Evolutionary conservation across 140 eudicot genomes (phyloP), one percentile per base, ranked within the genome.

Genomic region (Ambrosia hybrid): DNA sequence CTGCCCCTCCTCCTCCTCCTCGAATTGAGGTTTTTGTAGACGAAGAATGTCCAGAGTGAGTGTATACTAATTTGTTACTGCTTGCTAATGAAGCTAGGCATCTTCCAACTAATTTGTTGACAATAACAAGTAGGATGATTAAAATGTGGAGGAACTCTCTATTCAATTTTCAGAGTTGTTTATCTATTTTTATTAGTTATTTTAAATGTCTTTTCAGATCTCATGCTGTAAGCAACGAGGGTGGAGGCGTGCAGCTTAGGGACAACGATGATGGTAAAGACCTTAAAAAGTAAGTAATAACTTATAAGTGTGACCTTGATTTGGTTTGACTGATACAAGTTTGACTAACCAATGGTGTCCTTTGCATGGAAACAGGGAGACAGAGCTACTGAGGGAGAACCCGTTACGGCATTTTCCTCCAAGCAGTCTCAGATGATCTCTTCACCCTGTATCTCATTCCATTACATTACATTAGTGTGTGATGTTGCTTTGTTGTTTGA

Each of bases 1-100:
- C 72, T 57, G 26, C 26, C n/a, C n/a, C n/a, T n/a, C n/a, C n/a
- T n/a, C n/a, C n/a, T 21, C 26, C 26, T 17, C 73, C 93, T 13
- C 57, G 85, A 69, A 85, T 94, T 49, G 94, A 93, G 77, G 89
- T 93, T 78, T 93, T 90, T 71, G 99, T 93, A 26, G 99, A 93
- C 45, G 96, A 88, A 71, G 94, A 85, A 77, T 85, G 87, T 48
- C 16, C 72, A 15, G 86, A 72, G 96, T 87, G 73, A 90, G 99
- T 78, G 26, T 49, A n/a, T 61, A 21, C 4, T 16, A 16, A 30
- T 37, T 49, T 21, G 21, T 59, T 66, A 43, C 73, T 14, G 30
- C 17, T 6, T 26, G 14, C 26, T 41, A 30, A 34, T 38, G 13
- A 62, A 46, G 34, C 14, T 51, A 73, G 15, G 49, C 45, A 39